These are phyloP conservation scores for Candida tetrigidarum DNA, from an alignment of 1,139 yeast species.

Conservation along the genomic window DNA sequence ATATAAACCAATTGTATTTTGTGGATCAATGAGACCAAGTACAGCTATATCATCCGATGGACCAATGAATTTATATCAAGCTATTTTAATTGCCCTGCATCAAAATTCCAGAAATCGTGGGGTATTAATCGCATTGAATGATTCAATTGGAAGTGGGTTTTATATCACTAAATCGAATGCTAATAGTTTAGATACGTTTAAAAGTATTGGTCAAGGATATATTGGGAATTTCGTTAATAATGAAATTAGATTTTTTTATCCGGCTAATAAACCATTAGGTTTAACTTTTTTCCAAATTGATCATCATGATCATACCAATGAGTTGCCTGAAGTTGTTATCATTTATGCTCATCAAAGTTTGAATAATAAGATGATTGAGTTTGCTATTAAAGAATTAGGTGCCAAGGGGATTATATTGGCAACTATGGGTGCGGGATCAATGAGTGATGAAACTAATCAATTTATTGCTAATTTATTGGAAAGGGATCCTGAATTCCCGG, in stretches of 20 bases:
- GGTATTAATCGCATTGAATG: slow-evolving; percentile 65
- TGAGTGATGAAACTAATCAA: slow-evolving; percentile 55
- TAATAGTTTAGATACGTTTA: slow-evolving; percentile 69
- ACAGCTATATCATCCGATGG: slow-evolving; percentile 74
- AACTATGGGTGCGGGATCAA: slow-evolving; percentile 74
- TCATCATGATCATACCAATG: slow-evolving; percentile 15
- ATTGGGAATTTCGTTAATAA: slow-evolving; percentile 71
- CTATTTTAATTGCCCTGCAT: slow-evolving; percentile 64
- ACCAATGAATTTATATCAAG: slow-evolving; percentile 73
- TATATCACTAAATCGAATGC: slow-evolving; percentile 74
- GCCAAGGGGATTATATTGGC: slow-evolving; percentile 64
- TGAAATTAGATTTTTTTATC: slow-evolving; percentile 65
- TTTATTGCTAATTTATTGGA: slow-evolving; percentile 31
- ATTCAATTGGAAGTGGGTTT: slow-evolving; percentile 69
- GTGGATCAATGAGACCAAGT: slow-evolving; percentile 77
- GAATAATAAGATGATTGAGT: slow-evolving; percentile 48
- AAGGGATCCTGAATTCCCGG: slow-evolving; percentile 46
- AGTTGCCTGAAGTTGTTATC: slow-evolving; percentile 52
- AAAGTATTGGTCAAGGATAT: slow-evolving; percentile 70
- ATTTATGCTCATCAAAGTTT: slow-evolving; percentile 67
- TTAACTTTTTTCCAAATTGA: slow-evolving; percentile 42
- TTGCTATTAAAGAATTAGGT: slow-evolving; percentile 46
- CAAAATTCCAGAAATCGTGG: slow-evolving; percentile 59
- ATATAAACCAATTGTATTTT: slow-evolving; percentile 64
- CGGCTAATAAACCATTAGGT: slow-evolving; percentile 63